Percentiles rank a stretch among this genome's conserved stretches.
Conservation (phyloP, 768 basidiomycete genomes). For the Psilocybe azurescens region DNA sequence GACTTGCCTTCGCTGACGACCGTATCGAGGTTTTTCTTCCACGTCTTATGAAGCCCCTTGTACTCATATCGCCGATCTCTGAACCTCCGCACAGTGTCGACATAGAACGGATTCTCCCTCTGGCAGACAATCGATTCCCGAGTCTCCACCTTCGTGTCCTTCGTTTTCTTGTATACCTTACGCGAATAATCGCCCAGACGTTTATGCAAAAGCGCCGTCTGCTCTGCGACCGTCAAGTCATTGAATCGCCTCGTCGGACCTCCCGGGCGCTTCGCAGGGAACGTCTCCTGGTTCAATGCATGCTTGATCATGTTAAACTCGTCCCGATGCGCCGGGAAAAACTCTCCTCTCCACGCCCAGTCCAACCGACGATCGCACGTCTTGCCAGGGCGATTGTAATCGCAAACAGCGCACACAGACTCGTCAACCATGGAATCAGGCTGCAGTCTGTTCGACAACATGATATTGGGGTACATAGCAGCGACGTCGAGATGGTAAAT, state of each 20-base stretch:
- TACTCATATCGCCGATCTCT: conserved; percentile 98
- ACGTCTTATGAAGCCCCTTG: conserved; percentile 97
- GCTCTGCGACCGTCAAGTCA: conserved; percentile 85
- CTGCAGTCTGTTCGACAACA: conserved; percentile 98
- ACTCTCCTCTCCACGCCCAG: conserved; percentile 99
- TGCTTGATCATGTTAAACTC: conserved; percentile 99
- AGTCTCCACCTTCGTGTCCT: conserved; percentile 94
- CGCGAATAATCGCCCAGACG: conserved; percentile 98
- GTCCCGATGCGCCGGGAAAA: conserved; percentile 95
- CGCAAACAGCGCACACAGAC: conserved; percentile 95
- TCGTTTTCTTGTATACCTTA: conserved; percentile 98
- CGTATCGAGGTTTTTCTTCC: conserved; percentile 97
- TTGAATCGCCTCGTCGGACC: conserved; percentile 79
- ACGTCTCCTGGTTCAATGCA: conserved; percentile 92
- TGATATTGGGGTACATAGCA: conserved; percentile 99
- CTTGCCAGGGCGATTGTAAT: conserved; percentile 97
- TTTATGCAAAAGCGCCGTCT: conserved; percentile 92
- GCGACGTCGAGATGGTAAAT: conserved; percentile 99
- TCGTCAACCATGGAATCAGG: conserved; percentile 98
- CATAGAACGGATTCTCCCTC: conserved; percentile 97
- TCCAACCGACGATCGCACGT: conserved; percentile 90
- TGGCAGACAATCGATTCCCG: conserved; percentile 97
- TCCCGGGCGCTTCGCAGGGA: conserved; percentile 81
- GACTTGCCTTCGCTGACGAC: conserved; percentile 69
- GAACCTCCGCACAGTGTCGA: conserved; percentile 97